Conservation (phyloP, 192 early-diverging fungal species). For the Coemansia sp. region DNA sequence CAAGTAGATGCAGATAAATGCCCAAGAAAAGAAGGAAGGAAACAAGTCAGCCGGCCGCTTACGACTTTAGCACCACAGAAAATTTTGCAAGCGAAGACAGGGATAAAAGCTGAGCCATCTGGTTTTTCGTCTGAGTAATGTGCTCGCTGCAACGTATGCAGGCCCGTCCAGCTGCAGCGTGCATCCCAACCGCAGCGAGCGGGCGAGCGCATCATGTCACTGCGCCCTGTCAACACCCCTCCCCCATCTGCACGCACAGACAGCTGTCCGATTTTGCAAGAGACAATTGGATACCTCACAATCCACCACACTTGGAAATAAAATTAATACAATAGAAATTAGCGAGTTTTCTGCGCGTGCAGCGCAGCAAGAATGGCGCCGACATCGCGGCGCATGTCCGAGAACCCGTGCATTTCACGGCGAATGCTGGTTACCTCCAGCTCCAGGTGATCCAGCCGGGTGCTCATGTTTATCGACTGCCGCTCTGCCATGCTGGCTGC, state of each 20-base stretch:
- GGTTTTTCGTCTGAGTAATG: background rate
- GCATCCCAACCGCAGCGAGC: background rate
- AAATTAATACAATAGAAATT: conserved; percentile 1
- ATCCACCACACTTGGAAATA: background rate
- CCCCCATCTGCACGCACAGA: conserved; percentile 15
- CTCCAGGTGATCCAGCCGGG: background rate
- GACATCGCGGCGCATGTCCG: conserved; percentile 23
- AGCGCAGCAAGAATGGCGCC: background rate
- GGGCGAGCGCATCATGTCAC: background rate
- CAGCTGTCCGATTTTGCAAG: background rate
- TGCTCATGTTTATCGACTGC: no score
- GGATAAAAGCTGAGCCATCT: background rate
- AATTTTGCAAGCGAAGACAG: background rate
- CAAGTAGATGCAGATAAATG: background rate
- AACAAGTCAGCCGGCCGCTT: background rate
- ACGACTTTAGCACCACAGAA: background rate
- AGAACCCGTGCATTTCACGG: background rate
- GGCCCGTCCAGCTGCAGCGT: background rate
- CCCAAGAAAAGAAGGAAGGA: background rate
- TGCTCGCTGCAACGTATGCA: background rate
- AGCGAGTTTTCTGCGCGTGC: background rate
- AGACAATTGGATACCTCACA: background rate
- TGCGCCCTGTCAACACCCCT: background rate
- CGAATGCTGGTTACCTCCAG: background rate
- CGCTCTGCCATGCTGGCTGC: background rate